These are phyloP conservation scores for Biscutella laevigata DNA, from an alignment of 441 rosid species.

Conservation along the genomic window DNA sequence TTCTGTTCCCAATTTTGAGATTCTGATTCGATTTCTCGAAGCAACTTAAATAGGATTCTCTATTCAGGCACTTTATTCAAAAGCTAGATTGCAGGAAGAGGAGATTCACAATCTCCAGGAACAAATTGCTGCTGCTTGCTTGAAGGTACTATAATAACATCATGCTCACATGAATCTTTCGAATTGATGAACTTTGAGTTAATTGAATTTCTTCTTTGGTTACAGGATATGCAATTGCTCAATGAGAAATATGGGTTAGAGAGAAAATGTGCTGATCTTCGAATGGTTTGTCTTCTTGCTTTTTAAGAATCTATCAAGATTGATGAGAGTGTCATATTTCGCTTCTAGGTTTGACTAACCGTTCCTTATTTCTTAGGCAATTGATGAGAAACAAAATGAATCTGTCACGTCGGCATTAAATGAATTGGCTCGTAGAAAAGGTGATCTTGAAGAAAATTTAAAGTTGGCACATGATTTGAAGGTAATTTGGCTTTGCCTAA, in stretches of 20 bases:
- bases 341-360: constrained; percentile 16
- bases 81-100: constrained; percentile 51
- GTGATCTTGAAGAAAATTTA: constrained; percentile 71
- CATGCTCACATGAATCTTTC: background rate
- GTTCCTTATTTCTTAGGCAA: constrained; percentile 49
- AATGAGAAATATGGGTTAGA: constrained; percentile 73
- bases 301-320: background rate
- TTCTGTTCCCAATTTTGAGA: too few species aligned
- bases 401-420: constrained; percentile 61
- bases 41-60: too few species aligned
- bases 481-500: constrained; percentile 34
- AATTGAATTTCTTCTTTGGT: constrained; percentile 20
- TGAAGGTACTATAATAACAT: constrained; percentile 42
- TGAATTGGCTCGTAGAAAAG: constrained; percentile 69
- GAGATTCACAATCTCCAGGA: constrained; percentile 78
- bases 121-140: constrained; percentile 59
- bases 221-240: constrained; percentile 79
- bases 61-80: constrained; percentile 62
- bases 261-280: constrained; percentile 81
- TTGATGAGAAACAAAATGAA: constrained; percentile 87
- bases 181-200: background rate
- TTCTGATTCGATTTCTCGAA: constrained; percentile 7
- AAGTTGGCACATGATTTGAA: constrained; percentile 76
- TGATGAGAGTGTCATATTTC: constrained; percentile 15
- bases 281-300: constrained; percentile 57